Base-by-base conservation (phyloP, 495 filamentous ascomycete species). In the Astrothelium macrocarpum region DNA sequence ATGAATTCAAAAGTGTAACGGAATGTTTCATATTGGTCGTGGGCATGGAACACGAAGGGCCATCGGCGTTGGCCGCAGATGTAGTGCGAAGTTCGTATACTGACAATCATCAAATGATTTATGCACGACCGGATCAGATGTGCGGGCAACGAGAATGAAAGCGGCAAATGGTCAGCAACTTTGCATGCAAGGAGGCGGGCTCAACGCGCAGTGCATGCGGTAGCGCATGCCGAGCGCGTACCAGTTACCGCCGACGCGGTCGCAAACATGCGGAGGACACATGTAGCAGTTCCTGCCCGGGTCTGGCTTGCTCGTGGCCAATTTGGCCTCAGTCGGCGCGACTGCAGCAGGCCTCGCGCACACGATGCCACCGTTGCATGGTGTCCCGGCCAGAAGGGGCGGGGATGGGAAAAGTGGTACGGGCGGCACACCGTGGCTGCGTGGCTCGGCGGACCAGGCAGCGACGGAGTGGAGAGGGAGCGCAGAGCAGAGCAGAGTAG, bases 291-390 rank as follows among this genome's bases (percentile, higher is more conserved):
- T 56, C 49, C n/a, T 14, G 5, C 34, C 5, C 34, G 34, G 34
- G 34, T 39, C 14, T 5, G 45, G 45, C 11, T 14, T 18, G 45
- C 49, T 56, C 49, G 49, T 56, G 49, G 49, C 23, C 49, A 29
- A 9, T 2, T 28, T 56, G 9, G 12, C 9, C 7, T 23, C 49
- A 5, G 20, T 26, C 20, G 20, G 49, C 49, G 49, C 20, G 49
- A 12, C 49, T 56, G 49, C 49, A 56, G 49, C 49, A 25, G 49
- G 49, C 49, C 49, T 56, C 7, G 20, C 49, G 3, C 49, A 56
- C 49, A 56, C 49, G 49, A 56, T 56, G 23, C 23, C 25, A 56
- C 49, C 23, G 49, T 56, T 56, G 49, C 49, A 56, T 56, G 49
- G 49, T 28, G 20, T 9, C 7, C 23, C 49, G 49, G 25, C 25